Evolutionary conservation across 805 yeast genomes (phyloP).

Genomic region (Saturnispora halmiae): DNA sequence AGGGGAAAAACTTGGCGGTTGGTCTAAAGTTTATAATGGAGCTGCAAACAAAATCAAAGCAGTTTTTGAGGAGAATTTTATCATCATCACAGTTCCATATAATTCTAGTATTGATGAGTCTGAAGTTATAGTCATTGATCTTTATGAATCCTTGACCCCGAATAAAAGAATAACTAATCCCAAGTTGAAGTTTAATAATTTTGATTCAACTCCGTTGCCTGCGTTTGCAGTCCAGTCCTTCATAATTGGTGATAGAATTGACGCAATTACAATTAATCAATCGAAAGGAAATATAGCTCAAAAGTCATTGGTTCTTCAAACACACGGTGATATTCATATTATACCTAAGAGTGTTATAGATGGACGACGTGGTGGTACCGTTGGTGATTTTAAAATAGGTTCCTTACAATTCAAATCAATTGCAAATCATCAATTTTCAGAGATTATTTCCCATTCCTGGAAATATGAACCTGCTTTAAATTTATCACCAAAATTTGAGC

Average conservation of each 20-base stretch:
- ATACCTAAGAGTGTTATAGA: conserved; percentile 64
- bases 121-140: conserved; percentile 62
- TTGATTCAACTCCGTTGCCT: conserved; percentile 31
- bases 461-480: conserved; percentile 60
- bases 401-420: conserved; percentile 24
- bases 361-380: conserved; percentile 47
- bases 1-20: conserved; percentile 46
- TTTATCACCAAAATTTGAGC: conserved; percentile 37
- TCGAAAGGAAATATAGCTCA: conserved; percentile 62
- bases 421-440: conserved; percentile 20
- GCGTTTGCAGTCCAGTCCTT: conserved; percentile 48
- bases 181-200: conserved; percentile 15
- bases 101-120: conserved; percentile 34
- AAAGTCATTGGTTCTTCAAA: conserved; percentile 52
- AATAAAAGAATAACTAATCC: conserved; percentile 31
- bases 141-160: conserved; percentile 59
- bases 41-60: conserved; percentile 30
- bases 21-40: conserved; percentile 22
- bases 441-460: conserved; percentile 47
- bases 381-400: conserved; percentile 34
- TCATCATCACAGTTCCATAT: conserved; percentile 57
- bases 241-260: conserved; percentile 40
- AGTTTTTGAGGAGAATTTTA: conserved; percentile 76
- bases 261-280: conserved; percentile 40
- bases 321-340: conserved; percentile 54